phyloP scores from a whole-genome alignment of 2,329 filamentous ascomycete species.

The Hirsutella thompsonii region DNA sequence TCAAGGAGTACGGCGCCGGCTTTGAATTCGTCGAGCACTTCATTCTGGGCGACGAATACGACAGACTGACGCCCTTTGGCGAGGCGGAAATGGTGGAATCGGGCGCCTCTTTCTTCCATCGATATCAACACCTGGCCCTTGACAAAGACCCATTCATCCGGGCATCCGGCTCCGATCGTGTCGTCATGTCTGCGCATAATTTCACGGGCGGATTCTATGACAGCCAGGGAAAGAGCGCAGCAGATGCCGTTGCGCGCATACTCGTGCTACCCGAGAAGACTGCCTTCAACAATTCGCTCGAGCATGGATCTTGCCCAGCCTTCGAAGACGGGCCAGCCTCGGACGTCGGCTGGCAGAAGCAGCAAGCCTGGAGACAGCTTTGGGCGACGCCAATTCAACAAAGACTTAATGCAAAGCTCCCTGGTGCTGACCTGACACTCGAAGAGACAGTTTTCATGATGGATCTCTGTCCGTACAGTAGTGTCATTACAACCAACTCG shows the following conservation, averaged over 20 bases:
- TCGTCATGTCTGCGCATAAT: conserved; percentile 60
- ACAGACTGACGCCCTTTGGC: conserved; percentile 56
- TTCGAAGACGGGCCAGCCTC: conserved; percentile 51
- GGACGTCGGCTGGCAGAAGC: conserved; percentile 33
- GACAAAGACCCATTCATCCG: conserved; percentile 55
- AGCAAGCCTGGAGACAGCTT: conserved; percentile 43
- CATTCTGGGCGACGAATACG: conserved; percentile 55
- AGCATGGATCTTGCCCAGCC: conserved; percentile 55
- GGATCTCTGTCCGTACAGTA: conserved; percentile 81
- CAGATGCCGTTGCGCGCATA: conserved; percentile 39
- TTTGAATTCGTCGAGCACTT: conserved; percentile 63
- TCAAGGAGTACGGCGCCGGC: conserved; percentile 43
- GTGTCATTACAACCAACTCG: conserved; percentile 45
- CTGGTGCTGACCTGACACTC: conserved; percentile 50
- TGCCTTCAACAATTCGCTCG: conserved; percentile 68
- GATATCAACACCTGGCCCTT: conserved; percentile 52
- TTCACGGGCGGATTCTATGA: conserved; percentile 64
- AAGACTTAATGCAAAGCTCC: conserved; percentile 56
- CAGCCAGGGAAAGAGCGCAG: conserved; percentile 20
- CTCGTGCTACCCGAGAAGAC: conserved; percentile 56
- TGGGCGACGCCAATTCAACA: conserved; percentile 57
- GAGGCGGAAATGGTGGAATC: conserved; percentile 59
- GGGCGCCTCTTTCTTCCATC: conserved; percentile 60
- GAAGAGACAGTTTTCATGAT: conserved; percentile 60
- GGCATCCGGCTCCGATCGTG: conserved; percentile 55